Conservation (phyloP, 306 rosid species). For the Ziziphus jujuba region DNA sequence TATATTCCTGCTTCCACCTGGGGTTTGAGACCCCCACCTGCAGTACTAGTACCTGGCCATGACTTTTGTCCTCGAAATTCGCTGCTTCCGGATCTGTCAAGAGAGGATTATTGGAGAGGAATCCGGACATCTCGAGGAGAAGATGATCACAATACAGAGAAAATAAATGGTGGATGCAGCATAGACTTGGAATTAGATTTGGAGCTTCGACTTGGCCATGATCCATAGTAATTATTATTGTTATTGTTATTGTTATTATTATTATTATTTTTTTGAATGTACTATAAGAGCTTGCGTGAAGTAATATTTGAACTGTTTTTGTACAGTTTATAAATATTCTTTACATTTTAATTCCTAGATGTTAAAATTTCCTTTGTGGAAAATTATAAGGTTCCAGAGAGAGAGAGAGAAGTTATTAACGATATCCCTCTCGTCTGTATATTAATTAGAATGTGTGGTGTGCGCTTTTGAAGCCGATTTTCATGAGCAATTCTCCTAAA, state of each 20-base stretch:
- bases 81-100: constrained; percentile 23
- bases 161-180: constrained; percentile 27
- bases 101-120: constrained; percentile 51
- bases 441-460: no score
- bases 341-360: no score
- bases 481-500: no score
- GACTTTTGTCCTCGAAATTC: constrained; percentile 33
- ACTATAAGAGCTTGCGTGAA: no score
- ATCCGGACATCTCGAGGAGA: constrained; percentile 8
- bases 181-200: constrained; percentile 63
- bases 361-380: no score
- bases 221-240: constrained; percentile 39
- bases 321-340: constrained; percentile 14
- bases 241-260: no score
- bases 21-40: constrained; percentile 31
- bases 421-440: no score
- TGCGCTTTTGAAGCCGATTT: no score
- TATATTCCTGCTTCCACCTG: constrained; percentile 35
- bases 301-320: background rate
- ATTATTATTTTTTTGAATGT: no score
- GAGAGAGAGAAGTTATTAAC: no score
- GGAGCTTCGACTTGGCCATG: constrained; percentile 90
- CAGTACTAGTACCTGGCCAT: constrained; percentile 22
- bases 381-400: no score
- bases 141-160: constrained; percentile 13